Conservation (phyloP, 495 filamentous ascomycete species). For the Aspergillus avenaceus region DNA sequence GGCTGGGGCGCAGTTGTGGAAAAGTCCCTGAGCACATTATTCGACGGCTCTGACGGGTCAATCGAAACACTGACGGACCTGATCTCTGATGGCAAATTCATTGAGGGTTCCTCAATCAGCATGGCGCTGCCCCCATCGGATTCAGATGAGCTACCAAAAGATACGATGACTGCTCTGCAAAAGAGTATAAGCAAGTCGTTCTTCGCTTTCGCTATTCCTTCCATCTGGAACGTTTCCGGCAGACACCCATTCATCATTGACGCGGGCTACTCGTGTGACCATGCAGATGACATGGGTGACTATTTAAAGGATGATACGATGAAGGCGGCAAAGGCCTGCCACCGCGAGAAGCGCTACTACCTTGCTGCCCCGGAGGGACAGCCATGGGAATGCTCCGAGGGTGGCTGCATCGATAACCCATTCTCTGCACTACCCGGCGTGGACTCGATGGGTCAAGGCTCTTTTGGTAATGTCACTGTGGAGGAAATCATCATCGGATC, state of each 20-base stretch:
- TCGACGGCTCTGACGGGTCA: no score
- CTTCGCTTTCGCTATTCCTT: conserved; percentile 14
- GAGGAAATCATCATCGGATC: not conserved
- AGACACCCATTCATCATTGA: not conserved
- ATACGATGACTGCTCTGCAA: no score
- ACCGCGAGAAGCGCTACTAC: not conserved
- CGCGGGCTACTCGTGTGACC: not conserved
- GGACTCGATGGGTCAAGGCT: not conserved
- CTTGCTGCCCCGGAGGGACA: not conserved
- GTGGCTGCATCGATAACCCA: not conserved
- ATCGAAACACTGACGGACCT: no score
- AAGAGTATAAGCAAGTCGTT: no score
- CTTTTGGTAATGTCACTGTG: not conserved
- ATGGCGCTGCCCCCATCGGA: no score
- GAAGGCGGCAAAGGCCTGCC: not conserved
- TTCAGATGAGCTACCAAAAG: no score
- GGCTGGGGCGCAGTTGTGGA: no score
- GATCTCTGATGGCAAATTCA: no score
- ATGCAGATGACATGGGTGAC: not conserved
- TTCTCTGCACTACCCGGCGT: not conserved
- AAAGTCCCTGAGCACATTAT: no score
- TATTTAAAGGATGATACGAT: not conserved
- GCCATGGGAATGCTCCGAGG: not conserved
- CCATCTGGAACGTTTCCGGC: not conserved
- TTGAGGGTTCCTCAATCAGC: no score